Evolutionary conservation across 805 yeast species (phyloP).

Genomic region (Limtongozyma cylindracea): DNA sequence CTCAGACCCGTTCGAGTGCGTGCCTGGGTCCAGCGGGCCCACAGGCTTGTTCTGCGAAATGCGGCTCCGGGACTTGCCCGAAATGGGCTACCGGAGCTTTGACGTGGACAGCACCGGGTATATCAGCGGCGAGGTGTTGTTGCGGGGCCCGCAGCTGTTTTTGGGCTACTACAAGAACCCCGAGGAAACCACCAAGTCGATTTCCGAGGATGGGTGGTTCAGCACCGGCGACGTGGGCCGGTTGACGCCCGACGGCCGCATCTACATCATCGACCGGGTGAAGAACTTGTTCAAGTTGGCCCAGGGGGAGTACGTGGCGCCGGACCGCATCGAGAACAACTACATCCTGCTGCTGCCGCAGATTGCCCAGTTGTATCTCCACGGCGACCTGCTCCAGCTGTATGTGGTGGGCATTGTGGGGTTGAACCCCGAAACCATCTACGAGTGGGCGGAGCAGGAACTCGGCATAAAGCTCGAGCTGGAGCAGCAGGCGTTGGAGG

Average conservation of each 20-base stretch:
- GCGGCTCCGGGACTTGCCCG: conserved; percentile 3
- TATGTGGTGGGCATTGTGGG: conserved; percentile 9
- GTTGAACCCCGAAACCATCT: conserved; percentile 4
- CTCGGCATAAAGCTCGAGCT: not conserved
- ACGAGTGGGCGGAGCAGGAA: not conserved
- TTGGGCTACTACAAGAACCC: conserved; percentile 20
- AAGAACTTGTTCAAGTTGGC: conserved; percentile 18
- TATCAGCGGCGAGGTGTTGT: conserved; percentile 22
- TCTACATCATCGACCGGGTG: conserved; percentile 3
- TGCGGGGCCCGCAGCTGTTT: conserved; percentile 32
- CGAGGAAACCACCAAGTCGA: conserved; percentile 17
- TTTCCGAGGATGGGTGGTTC: conserved; percentile 27
- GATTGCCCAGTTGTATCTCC: conserved; percentile 8
- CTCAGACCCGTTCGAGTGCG: conserved; percentile 3
- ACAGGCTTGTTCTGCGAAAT: conserved; percentile 4
- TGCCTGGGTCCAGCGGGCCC: conserved; percentile 7
- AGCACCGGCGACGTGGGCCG: conserved; percentile 29
- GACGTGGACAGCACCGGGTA: conserved; percentile 1
- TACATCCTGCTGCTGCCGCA: conserved; percentile 8
- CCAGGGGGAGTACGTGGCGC: conserved; percentile 16
- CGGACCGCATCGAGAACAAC: conserved; percentile 13
- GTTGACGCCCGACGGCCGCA: conserved; percentile 3
- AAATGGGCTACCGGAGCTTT: conserved; percentile 3
- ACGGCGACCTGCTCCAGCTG: conserved; percentile 9
- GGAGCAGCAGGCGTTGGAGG: too few relatives aligned